Conservation (phyloP, 2,329 filamentous ascomycete species). For the Sporothrix protearum region DNA sequence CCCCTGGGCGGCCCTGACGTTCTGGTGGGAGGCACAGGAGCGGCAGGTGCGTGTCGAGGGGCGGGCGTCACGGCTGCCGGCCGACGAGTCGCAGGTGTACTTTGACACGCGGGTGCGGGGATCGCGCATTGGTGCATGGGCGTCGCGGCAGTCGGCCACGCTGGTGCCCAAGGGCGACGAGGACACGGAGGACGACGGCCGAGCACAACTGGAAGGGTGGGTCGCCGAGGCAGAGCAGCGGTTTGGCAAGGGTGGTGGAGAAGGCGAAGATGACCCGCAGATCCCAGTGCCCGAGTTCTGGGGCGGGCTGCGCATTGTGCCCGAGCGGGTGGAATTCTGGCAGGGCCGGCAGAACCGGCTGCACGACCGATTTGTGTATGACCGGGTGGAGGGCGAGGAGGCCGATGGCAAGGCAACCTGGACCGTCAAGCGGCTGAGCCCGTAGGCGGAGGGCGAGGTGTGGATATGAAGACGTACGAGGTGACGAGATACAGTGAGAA, state of each 20-base stretch:
- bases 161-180: conserved; percentile 45
- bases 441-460: conserved; percentile 41
- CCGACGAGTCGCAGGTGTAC: conserved; percentile 69
- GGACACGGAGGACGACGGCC: conserved; percentile 57
- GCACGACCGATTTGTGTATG: conserved; percentile 91
- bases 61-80: conserved; percentile 58
- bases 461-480: neutral
- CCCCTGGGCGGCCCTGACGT: conserved; percentile 75
- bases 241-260: conserved; percentile 73
- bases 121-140: conserved; percentile 86
- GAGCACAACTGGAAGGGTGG: conserved; percentile 70
- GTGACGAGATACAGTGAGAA: neutral
- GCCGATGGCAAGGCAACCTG: conserved; percentile 42
- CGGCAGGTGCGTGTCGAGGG: conserved; percentile 91
- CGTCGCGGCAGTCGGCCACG: conserved; percentile 80
- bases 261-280: conserved; percentile 66
- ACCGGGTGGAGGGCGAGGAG: conserved; percentile 48
- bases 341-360: conserved; percentile 85
- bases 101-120: conserved; percentile 70
- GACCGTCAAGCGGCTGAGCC: conserved; percentile 71
- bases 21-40: conserved; percentile 85
- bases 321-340: conserved; percentile 91
- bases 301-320: conserved; percentile 84
- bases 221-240: conserved; percentile 71
- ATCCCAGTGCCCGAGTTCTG: conserved; percentile 93